These are phyloP conservation scores for Pseudocercospora macadamiae DNA, from an alignment of 2,329 filamentous ascomycete species.

Conservation along the genomic window DNA sequence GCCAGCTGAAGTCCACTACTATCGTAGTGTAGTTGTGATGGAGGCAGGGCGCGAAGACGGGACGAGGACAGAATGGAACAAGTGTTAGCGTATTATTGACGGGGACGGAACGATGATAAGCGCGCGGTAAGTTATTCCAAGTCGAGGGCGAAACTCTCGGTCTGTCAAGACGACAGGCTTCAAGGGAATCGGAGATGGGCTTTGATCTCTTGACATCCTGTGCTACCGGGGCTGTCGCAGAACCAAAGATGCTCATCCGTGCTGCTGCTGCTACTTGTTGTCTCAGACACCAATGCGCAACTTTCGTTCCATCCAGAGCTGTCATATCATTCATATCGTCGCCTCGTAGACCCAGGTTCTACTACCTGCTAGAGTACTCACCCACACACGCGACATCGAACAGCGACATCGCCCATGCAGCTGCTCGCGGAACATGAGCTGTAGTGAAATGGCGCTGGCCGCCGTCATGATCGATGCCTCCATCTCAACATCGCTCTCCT, in stretches of 20 bases:
- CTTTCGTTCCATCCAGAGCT: background rate
- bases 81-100: background rate
- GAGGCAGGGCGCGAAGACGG: background rate
- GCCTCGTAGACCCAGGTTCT: background rate
- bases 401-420: background rate
- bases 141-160: background rate
- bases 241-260: constrained; percentile 7
- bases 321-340: too few species aligned
- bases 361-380: background rate
- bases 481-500: constrained; percentile 22
- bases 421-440: constrained; percentile 8
- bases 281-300: constrained; percentile 4
- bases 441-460: constrained; percentile 22
- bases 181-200: background rate
- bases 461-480: constrained; percentile 26
- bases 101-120: background rate
- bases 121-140: background rate
- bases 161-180: background rate
- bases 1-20: background rate
- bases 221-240: constrained; percentile 16
- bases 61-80: background rate
- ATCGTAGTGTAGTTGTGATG: background rate
- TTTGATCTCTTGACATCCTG: background rate
- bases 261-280: background rate
- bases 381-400: background rate